Conservation (phyloP, 352 stramenopile genomes). For the Phytophthora fragariaefolia region DNA sequence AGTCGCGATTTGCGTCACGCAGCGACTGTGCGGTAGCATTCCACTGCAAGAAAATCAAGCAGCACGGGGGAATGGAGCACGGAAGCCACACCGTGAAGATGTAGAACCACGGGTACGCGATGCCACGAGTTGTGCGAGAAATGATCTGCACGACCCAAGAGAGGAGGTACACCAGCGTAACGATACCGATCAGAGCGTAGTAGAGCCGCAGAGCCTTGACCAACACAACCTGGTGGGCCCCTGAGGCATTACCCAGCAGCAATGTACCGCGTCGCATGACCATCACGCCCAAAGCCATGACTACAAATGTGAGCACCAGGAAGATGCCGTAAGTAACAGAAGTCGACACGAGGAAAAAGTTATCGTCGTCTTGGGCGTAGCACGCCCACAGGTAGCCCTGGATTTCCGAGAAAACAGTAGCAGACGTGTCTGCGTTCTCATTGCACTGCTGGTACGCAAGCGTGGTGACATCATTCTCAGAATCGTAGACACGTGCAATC, state of each 20-base stretch:
- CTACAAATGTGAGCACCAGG: constrained; percentile 72
- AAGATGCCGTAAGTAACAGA: constrained; percentile 85
- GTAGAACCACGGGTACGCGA: constrained; percentile 91
- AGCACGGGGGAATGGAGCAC: constrained; percentile 85
- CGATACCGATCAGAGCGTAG: constrained; percentile 85
- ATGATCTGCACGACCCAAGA: constrained; percentile 87
- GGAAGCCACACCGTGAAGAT: constrained; percentile 90
- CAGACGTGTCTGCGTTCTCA: constrained; percentile 51
- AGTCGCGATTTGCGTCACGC: constrained; percentile 57
- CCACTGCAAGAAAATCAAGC: constrained; percentile 90
- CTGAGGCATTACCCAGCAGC: constrained; percentile 72
- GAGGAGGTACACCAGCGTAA: constrained; percentile 85
- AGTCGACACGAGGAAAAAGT: constrained; percentile 82
- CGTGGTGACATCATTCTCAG: constrained; percentile 70
- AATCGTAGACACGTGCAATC: constrained; percentile 79
- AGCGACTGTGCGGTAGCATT: constrained; percentile 87
- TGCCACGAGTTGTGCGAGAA: constrained; percentile 57
- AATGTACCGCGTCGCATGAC: constrained; percentile 86
- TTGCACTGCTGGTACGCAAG: constrained; percentile 87
- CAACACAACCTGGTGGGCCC: constrained; percentile 78
- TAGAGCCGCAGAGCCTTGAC: constrained; percentile 87
- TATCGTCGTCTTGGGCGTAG: constrained; percentile 73
- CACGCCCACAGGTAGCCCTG: constrained; percentile 86
- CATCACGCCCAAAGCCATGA: constrained; percentile 87
- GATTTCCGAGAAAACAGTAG: constrained; percentile 87